Evolutionary conservation across 768 basidiomycete species (phyloP).

Genomic region (Fomitopsis serialis): DNA sequence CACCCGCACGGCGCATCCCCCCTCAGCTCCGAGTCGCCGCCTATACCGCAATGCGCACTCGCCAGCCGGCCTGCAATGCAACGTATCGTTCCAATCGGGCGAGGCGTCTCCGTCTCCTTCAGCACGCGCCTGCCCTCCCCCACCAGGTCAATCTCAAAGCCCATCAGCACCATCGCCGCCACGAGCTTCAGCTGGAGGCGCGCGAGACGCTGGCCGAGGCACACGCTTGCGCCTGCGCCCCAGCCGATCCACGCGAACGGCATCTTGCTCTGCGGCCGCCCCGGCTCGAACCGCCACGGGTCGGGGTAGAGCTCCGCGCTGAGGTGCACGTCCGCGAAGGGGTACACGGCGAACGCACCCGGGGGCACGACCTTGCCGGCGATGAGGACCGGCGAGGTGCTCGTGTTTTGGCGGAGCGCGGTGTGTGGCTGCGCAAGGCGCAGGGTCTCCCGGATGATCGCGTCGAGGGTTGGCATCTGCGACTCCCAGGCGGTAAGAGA

Average conservation of each 20-base stretch:
- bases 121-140: conserved; percentile 44
- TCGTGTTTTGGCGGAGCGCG: conserved; percentile 76
- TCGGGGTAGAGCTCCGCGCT: conserved; percentile 67
- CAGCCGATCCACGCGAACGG: conserved; percentile 68
- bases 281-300: conserved; percentile 75
- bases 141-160: conserved; percentile 54
- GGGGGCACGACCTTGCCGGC: conserved; percentile 66
- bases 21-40: too few relatives aligned
- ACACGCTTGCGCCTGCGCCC: conserved; percentile 71
- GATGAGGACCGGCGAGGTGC: conserved; percentile 58
- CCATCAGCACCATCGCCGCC: conserved; percentile 60
- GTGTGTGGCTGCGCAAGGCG: conserved; percentile 76
- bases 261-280: conserved; percentile 38
- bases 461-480: conserved; percentile 64
- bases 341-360: conserved; percentile 73
- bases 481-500: conserved; percentile 69
- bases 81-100: conserved; percentile 78
- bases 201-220: conserved; percentile 71
- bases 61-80: conserved; percentile 57
- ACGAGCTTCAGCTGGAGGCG: conserved; percentile 71
- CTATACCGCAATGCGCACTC: conserved; percentile 41
- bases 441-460: conserved; percentile 71
- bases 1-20: too few relatives aligned
- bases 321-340: conserved; percentile 76
- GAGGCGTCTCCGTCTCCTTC: conserved; percentile 34